Base-by-base conservation (phyloP, 352 stramenopile genomes). In the Aphanomyces stellatus region DNA sequence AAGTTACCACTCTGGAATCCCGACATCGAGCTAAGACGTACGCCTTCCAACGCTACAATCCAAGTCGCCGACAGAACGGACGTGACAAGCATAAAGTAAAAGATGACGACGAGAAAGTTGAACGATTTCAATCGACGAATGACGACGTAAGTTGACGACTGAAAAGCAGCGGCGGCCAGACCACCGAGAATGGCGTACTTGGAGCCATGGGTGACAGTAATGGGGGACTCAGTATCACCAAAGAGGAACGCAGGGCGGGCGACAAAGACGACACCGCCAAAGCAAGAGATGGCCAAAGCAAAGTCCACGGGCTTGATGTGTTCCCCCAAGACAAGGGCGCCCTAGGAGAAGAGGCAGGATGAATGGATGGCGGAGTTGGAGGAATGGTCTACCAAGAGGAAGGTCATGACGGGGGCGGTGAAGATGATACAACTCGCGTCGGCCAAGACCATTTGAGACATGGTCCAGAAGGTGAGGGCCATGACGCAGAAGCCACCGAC, bases 351-450 rank as follows among this genome's bases (percentile, higher is more conserved):
- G 19, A 56, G 11, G 1, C 15, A 28, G 17, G 15, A 17, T n/a
- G 31, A 1, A 49, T n/a, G 42, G 1, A 10, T 24, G 19, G 10
- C 8, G 35, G 24, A 28, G n/a, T 46, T 41, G 17, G 31, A 49
- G 22, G 37, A 46, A 15, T 19, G 13, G 37, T 19, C 11, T 46
- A 63, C 55, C n/a, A 63, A 28, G 19, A 63, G 25, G 28, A 51
- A 48, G 24, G 55, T 30, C 35, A 63, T 51, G 55, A 63, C 41
- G 7, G 41, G 55, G 34, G 17, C 51, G 27, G 75, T 78, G 43
- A 84, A 87, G n/a, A 86, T 76, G 33, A 91, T 76, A 31, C 80
- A 75, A 17, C 74, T 86, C 7, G 80, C 83, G 57, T 91, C 84
- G 10, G 79, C 81, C 11, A 88, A 71, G 35, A 80, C 73, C 68